Conservation (phyloP, 148 eudicot species). For the Rhododendron molle region DNA sequence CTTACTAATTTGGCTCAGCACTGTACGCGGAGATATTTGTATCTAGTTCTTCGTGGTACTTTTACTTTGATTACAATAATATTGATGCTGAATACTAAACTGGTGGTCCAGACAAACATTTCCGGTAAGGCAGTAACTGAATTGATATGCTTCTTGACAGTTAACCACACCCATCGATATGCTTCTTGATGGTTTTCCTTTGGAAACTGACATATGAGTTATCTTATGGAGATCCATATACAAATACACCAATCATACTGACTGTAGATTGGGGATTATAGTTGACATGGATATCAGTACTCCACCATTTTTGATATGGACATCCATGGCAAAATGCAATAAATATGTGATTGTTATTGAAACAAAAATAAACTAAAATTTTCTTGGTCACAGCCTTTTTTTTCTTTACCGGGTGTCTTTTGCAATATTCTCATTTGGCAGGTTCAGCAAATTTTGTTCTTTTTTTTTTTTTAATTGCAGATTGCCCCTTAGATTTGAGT, state of each 20-base stretch:
- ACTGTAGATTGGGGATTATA: neutral
- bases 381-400: neutral
- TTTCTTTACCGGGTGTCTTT: neutral
- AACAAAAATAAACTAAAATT: neutral
- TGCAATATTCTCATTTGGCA: neutral
- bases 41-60: neutral
- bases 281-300: neutral
- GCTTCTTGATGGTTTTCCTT: neutral
- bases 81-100: neutral
- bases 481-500: conserved; percentile 79
- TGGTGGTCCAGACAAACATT: neutral
- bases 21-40: neutral
- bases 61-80: neutral
- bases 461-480: conserved; percentile 30
- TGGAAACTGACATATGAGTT: neutral
- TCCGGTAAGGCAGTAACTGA: neutral
- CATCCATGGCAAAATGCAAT: neutral
- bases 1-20: neutral
- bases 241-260: neutral
- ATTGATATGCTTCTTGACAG: neutral
- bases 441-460: neutral
- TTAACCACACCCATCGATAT: neutral
- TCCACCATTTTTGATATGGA: neutral
- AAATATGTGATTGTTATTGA: neutral
- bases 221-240: neutral